Base-by-base conservation (phyloP, 495 filamentous ascomycete genomes). In the Staphylotrichum tortipilum region DNA sequence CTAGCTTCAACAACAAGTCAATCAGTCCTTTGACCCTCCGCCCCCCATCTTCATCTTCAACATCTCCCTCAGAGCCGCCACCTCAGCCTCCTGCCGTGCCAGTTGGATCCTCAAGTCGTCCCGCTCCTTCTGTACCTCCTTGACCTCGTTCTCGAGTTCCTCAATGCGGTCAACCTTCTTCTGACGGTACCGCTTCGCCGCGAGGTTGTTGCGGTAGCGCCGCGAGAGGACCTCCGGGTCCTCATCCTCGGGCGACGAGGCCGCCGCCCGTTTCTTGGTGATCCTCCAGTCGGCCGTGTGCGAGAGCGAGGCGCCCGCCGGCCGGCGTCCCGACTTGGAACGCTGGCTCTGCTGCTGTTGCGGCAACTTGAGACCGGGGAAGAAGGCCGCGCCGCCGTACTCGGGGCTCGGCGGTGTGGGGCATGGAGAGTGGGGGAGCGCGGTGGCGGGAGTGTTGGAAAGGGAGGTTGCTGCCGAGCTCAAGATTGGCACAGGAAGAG, bases 171-270 rank as follows among this genome's bases (percentile, higher is more conserved):
- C 81, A 23, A 86, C 74, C 37, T 83, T 78, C 50, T 78, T 81
- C 67, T 86, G 78, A 21, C 85, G 78, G 64, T 84, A 89, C 48
- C 82, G 78, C 47, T 83, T 78, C 45, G 84, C 81, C 4, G 82
- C 80, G 37, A 86, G 66, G 43, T 84, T 84, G 62, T 89, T 86
- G 31, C 80, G 75, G 41, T 76, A 73, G 17, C 83, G 81, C 60
- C 83, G 85, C 47, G 64, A 52, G 7, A 64, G 2, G 10, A 52
- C 21, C n/a, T 52, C 49, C 3, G 43, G 23, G 15, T 66, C 60
- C 3, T 51, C 38, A 3, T 56, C 56, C 18, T 42, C 48, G n/a
- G 26, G 7, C 8, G 36, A 29, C 18, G 37, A 11, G 15, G 35
- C 24, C 4, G 22, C 31, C 22, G 38, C 26, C 22, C 22, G 15